These are phyloP conservation scores for Phytophthora palmivora DNA, from an alignment of 352 stramenopile species.

Conservation along the genomic window DNA sequence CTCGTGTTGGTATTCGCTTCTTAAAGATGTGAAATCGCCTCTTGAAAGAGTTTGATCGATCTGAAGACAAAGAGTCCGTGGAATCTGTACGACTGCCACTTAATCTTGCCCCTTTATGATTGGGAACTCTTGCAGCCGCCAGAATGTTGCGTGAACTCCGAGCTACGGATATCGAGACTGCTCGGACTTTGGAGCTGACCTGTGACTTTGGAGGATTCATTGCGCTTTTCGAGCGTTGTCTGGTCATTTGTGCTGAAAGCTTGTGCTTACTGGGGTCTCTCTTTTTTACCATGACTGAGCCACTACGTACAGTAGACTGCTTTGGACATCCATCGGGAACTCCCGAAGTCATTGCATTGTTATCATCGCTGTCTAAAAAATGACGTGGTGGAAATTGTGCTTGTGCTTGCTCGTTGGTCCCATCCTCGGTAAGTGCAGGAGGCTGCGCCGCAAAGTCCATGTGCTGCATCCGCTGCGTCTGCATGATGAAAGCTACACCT, in stretches of 20 bases:
- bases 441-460: slow-evolving; percentile 45
- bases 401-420: neutral
- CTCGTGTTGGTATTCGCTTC: slow-evolving; percentile 21
- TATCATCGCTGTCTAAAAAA: slow-evolving; percentile 12
- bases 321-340: neutral
- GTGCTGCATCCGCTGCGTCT: slow-evolving; percentile 67
- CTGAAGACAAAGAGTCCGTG: slow-evolving; percentile 14
- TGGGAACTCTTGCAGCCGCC: too few relatives aligned
- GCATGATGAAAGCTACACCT: slow-evolving; percentile 66
- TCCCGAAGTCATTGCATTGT: neutral
- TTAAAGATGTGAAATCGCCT: slow-evolving; percentile 30
- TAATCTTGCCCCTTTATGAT: slow-evolving; percentile 4
- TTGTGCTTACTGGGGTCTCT: slow-evolving; percentile 29
- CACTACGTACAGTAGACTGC: neutral
- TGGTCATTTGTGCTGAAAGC: slow-evolving; percentile 22
- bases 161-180: slow-evolving; percentile 23
- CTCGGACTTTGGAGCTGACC: slow-evolving; percentile 11
- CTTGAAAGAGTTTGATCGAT: slow-evolving; percentile 16
- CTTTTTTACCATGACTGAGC: slow-evolving; percentile 20
- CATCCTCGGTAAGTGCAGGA: slow-evolving; percentile 7
- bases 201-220: slow-evolving; percentile 23
- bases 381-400: slow-evolving; percentile 7
- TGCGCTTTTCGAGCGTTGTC: slow-evolving; percentile 32
- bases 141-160: slow-evolving; percentile 25
- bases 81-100: slow-evolving; percentile 23